These are phyloP conservation scores for Anethum foeniculum DNA, from an alignment of 140 eudicot species.

Conservation along the genomic window DNA sequence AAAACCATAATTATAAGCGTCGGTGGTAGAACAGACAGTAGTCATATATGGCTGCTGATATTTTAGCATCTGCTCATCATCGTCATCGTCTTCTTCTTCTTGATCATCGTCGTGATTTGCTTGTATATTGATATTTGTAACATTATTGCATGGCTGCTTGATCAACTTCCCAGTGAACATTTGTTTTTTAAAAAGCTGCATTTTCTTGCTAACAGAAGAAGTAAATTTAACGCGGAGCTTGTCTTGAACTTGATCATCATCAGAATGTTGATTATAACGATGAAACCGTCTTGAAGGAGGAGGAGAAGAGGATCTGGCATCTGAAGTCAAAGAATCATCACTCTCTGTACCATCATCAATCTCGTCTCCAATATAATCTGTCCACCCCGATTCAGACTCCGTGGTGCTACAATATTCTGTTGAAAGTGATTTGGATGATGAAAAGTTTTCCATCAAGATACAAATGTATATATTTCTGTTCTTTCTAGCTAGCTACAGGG, in stretches of 20 bases:
- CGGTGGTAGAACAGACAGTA: neutral
- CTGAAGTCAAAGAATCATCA: slow-evolving; percentile 9
- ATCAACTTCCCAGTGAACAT: neutral
- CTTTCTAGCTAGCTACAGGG: neutral
- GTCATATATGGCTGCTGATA: neutral
- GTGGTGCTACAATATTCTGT: neutral
- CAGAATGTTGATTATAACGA: neutral
- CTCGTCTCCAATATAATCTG: neutral
- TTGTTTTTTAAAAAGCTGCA: neutral
- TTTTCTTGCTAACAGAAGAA: neutral
- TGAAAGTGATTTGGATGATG: neutral
- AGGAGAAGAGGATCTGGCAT: slow-evolving; percentile 5
- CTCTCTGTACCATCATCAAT: neutral
- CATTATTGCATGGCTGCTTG: neutral
- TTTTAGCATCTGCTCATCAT: neutral
- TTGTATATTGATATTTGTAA: neutral
- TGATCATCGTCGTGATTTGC: neutral
- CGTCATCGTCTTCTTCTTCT: neutral
- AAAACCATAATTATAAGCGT: neutral
- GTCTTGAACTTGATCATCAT: neutral
- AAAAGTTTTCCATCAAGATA: neutral
- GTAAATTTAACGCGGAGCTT: neutral
- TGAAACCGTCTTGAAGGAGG: neutral
- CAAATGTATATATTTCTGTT: neutral
- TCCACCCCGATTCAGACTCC: neutral